Conservation (phyloP, 2,329 filamentous ascomycete species). For the Pseudodiploospora longispora region DNA sequence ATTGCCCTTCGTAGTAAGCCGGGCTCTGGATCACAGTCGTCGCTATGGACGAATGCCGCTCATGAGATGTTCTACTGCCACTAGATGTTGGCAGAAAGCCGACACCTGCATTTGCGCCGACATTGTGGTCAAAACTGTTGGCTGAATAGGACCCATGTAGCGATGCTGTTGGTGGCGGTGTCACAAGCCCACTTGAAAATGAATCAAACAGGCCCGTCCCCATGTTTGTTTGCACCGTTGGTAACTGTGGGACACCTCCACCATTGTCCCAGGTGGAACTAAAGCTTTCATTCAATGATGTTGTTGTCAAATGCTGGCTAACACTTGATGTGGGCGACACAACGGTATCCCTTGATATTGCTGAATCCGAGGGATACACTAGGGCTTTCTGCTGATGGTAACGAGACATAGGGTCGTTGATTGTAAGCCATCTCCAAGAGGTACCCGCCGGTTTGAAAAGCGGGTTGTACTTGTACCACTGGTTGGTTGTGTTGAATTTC, state of each 20-base stretch:
- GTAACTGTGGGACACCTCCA: conserved; percentile 21
- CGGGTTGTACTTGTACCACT: conserved; percentile 41
- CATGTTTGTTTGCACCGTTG: conserved; percentile 24
- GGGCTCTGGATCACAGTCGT: conserved; percentile 18
- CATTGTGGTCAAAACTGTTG: conserved; percentile 35
- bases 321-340: conserved; percentile 46
- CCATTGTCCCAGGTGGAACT: conserved; percentile 38
- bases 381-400: conserved; percentile 45
- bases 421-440: conserved; percentile 54
- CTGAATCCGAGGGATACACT: conserved; percentile 25
- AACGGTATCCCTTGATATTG: conserved; percentile 33
- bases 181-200: conserved; percentile 46
- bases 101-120: conserved; percentile 21
- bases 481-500: conserved; percentile 49
- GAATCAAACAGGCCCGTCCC: conserved; percentile 37
- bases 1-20: conserved; percentile 25
- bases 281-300: conserved; percentile 49
- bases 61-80: conserved; percentile 19
- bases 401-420: conserved; percentile 51
- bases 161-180: conserved; percentile 47
- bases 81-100: conserved; percentile 22
- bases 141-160: conserved; percentile 39
- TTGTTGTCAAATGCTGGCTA: conserved; percentile 43
- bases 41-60: conserved; percentile 12
- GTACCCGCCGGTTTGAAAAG: conserved; percentile 45